Percentiles rank a stretch among this genome's conserved stretches.
These are phyloP conservation scores for Nakazawaea pomicola DNA, from an alignment of 805 yeast genomes.

Conservation along the genomic window DNA sequence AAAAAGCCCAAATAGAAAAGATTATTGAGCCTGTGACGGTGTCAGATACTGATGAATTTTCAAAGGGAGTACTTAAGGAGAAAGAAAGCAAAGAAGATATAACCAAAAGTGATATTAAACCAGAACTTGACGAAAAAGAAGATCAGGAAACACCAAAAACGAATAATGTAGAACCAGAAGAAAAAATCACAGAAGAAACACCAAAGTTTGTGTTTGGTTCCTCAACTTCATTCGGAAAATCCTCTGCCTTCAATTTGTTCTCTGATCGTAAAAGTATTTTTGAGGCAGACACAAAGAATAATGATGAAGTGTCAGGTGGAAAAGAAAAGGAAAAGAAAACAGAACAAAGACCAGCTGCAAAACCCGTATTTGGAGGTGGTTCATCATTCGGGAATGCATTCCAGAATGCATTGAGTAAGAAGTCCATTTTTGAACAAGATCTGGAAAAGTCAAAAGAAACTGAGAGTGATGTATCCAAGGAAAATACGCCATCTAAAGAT, in stretches of 20 bases:
- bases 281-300: slow-evolving; percentile 17
- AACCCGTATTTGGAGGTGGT: slow-evolving; percentile 38
- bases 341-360: not conserved
- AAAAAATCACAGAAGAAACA: slow-evolving; percentile 9
- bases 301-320: slow-evolving; percentile 7
- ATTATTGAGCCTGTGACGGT: slow-evolving; percentile 5
- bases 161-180: slow-evolving; percentile 8
- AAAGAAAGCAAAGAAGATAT: too few species aligned
- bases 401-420: slow-evolving; percentile 42
- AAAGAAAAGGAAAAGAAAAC: slow-evolving; percentile 5
- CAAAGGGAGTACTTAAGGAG: slow-evolving; percentile 1
- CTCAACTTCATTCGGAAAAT: slow-evolving; percentile 43
- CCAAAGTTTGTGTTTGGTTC: slow-evolving; percentile 56
- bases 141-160: slow-evolving; percentile 15
- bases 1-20: too few species aligned
- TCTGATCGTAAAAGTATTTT: slow-evolving; percentile 28
- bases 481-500: slow-evolving; percentile 17
- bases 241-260: slow-evolving; percentile 31
- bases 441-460: slow-evolving; percentile 17
- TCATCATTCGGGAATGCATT: slow-evolving; percentile 51
- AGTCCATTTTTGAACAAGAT: slow-evolving; percentile 50
- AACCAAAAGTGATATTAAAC: too few species aligned
- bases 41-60: slow-evolving; percentile 5
- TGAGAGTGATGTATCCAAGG: slow-evolving; percentile 24
- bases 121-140: slow-evolving; percentile 12